phyloP scores from a whole-genome alignment of 495 filamentous ascomycete species.

The Xylaria curta region DNA sequence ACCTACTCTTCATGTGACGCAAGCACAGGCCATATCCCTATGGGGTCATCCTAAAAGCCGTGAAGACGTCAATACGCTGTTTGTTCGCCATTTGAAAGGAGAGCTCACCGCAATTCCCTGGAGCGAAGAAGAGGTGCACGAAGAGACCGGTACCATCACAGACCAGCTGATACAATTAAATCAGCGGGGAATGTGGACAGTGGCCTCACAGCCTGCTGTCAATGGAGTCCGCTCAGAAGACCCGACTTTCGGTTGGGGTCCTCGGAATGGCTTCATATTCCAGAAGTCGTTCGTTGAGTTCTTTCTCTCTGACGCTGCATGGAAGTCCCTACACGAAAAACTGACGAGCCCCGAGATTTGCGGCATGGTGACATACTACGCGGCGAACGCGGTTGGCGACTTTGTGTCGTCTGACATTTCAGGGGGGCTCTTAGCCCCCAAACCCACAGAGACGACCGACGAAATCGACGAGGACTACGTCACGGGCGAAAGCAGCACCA shows the following conservation, averaged over 20 bases:
- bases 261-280: conserved; percentile 91
- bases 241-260: conserved; percentile 92
- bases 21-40: conserved; percentile 75
- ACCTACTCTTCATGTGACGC: conserved; percentile 83
- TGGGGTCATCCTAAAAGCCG: conserved; percentile 78
- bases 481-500: conserved; percentile 61
- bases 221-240: conserved; percentile 80
- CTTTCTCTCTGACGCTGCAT: conserved; percentile 78
- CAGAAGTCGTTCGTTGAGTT: conserved; percentile 98
- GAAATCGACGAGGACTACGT: background rate
- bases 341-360: conserved; percentile 62
- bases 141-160: conserved; percentile 83
- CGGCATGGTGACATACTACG: conserved; percentile 82
- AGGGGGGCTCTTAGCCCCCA: conserved; percentile 33
- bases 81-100: conserved; percentile 79
- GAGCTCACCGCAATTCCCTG: conserved; percentile 82
- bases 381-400: conserved; percentile 72
- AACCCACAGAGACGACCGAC: conserved; percentile 19
- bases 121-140: conserved; percentile 87
- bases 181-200: conserved; percentile 89
- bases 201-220: conserved; percentile 95
- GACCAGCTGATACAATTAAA: conserved; percentile 76
- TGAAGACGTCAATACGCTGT: conserved; percentile 77
- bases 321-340: conserved; percentile 65
- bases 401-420: conserved; percentile 69